A percentile compares a stretch with the other conserved stretches of the same genome.
Evolutionary conservation across 2,329 filamentous ascomycete genomes (phyloP).

Genomic region (Fusarium chlamydosporum): DNA sequence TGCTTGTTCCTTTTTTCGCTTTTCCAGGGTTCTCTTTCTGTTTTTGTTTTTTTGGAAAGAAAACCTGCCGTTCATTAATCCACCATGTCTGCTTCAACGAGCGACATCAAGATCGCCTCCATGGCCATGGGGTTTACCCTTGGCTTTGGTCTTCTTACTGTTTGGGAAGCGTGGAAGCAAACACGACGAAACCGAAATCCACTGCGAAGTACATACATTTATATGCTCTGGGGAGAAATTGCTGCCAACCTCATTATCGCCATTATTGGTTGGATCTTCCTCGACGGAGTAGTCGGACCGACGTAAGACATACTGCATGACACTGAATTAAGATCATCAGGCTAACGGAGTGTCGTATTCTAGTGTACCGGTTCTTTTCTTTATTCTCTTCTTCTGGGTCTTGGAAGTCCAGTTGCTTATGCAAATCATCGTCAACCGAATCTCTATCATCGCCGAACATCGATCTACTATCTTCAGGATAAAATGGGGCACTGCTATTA

Average conservation of each 20-base stretch:
- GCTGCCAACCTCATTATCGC: constrained; percentile 56
- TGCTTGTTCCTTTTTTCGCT: neutral
- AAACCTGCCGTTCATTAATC: neutral
- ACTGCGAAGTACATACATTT: constrained; percentile 57
- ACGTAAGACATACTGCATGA: constrained; percentile 40
- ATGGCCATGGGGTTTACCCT: constrained; percentile 54
- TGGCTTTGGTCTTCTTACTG: constrained; percentile 59
- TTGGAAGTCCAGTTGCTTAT: constrained; percentile 65
- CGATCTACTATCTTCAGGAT: constrained; percentile 56
- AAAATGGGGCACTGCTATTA: constrained; percentile 62
- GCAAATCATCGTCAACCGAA: constrained; percentile 69
- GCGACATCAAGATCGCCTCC: constrained; percentile 51
- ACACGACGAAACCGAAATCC: constrained; percentile 56
- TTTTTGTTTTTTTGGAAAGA: neutral
- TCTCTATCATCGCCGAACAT: constrained; percentile 63
- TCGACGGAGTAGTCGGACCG: constrained; percentile 54
- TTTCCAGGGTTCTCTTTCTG: neutral
- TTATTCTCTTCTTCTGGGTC: constrained; percentile 58
- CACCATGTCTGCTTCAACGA: constrained; percentile 24
- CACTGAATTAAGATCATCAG: neutral
- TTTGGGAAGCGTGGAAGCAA: constrained; percentile 59
- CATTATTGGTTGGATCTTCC: constrained; percentile 58
- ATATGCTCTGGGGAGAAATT: constrained; percentile 63
- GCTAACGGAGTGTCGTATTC: neutral
- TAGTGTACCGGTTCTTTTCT: constrained; percentile 55